phyloP scores from a whole-genome alignment of 192 early-diverging fungal genomes.

The Rhizophagus clarus region DNA sequence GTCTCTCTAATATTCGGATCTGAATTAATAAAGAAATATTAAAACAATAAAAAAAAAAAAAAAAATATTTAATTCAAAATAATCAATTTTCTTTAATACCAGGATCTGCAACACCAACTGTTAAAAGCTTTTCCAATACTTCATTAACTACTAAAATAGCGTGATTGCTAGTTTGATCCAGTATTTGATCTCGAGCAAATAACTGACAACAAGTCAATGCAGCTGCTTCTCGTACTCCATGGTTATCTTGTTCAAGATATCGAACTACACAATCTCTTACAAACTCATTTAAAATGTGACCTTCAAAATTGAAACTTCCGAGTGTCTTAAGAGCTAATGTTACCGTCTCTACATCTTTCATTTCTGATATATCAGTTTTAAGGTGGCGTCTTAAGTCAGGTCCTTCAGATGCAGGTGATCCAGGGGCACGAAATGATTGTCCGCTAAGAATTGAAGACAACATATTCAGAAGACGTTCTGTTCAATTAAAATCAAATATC shows the following conservation, averaged over 20 bases:
- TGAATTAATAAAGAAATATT: conserved; percentile 18
- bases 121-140: conserved; percentile 85
- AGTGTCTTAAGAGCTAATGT: conserved; percentile 84
- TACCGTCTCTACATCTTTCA: conserved; percentile 71
- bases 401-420: conserved; percentile 59
- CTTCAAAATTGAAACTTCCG: conserved; percentile 85
- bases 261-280: conserved; percentile 82
- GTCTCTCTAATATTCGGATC: conserved; percentile 76
- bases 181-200: conserved; percentile 79
- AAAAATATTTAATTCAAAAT: neutral
- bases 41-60: neutral
- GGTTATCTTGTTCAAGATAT: conserved; percentile 78
- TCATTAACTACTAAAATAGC: conserved; percentile 84
- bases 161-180: conserved; percentile 73
- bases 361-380: conserved; percentile 45
- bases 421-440: conserved; percentile 75
- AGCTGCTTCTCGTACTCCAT: conserved; percentile 81
- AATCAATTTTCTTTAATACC: neutral
- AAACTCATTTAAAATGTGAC: conserved; percentile 83
- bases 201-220: conserved; percentile 84
- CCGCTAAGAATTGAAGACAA: conserved; percentile 83
- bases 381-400: conserved; percentile 32
- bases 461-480: conserved; percentile 84
- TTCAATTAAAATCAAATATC: neutral
- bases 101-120: conserved; percentile 85